Percentiles rank a stretch among this genome's conserved stretches.
These are phyloP conservation scores for Gossypium davidsonii DNA, from an alignment of 441 rosid genomes.

Conservation along the genomic window DNA sequence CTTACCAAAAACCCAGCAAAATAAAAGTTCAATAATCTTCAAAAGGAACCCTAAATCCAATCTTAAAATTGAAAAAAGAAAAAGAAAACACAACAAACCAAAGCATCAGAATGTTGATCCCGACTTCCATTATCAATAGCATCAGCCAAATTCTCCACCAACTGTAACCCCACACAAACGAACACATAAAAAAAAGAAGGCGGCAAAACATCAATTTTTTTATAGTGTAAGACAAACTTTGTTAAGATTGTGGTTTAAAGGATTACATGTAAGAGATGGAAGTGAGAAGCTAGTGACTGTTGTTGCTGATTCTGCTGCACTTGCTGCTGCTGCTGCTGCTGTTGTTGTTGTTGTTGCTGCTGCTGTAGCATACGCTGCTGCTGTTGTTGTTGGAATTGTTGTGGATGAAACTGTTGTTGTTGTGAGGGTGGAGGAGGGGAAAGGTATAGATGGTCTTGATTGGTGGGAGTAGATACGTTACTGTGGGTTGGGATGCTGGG, in stretches of 20 bases:
- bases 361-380: conserved; percentile 22
- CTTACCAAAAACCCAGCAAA: conserved; percentile 25
- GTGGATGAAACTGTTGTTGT: conserved; percentile 29
- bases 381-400: conserved; percentile 35
- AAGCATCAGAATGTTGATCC: conserved; percentile 76
- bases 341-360: background rate
- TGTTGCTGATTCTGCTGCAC: conserved; percentile 60
- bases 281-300: conserved; percentile 87
- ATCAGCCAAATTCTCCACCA: conserved; percentile 67
- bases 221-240: background rate
- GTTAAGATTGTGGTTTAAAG: background rate
- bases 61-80: background rate
- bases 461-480: conserved; percentile 54
- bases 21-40: background rate
- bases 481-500: conserved; percentile 48
- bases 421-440: conserved; percentile 42
- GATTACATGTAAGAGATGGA: conserved; percentile 63
- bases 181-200: background rate
- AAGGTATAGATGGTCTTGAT: conserved; percentile 57
- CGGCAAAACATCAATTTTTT: no score
- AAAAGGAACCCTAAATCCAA: background rate
- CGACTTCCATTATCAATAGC: conserved; percentile 68
- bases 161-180: conserved; percentile 24
- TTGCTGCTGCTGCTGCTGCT: conserved; percentile 32
- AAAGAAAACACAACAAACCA: conserved; percentile 38